A percentile compares a stretch with the other conserved stretches of the same genome.
Conservation (phyloP, 2,329 filamentous ascomycete genomes). For the Botrytis paeoniae region DNA sequence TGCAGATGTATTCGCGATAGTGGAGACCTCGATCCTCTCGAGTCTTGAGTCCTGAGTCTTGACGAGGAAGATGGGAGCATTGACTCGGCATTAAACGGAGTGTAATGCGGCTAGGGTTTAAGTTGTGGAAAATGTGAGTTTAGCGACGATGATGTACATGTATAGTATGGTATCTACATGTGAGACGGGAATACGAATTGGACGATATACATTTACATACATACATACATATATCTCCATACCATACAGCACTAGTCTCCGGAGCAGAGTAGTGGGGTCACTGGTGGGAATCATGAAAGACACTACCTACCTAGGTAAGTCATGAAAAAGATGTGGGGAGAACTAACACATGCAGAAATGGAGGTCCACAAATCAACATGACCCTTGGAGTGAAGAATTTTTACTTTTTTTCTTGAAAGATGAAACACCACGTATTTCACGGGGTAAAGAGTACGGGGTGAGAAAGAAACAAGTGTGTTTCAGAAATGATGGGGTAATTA, state of each 20-base stretch:
- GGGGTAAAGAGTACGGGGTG: background rate
- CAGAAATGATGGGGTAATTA: conserved; percentile 3
- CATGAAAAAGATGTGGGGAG: background rate
- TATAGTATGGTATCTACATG: background rate
- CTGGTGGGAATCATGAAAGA: background rate
- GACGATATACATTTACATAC: background rate
- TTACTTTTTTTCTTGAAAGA: background rate
- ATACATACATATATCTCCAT: background rate
- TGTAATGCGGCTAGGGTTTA: background rate
- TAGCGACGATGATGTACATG: conserved; percentile 1
- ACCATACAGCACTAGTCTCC: background rate
- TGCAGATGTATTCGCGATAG: conserved; percentile 8
- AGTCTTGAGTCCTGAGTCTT: background rate
- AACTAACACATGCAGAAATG: background rate
- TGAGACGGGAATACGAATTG: background rate
- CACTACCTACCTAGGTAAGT: background rate
- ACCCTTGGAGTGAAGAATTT: conserved; percentile 1
- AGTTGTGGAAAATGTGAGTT: background rate
- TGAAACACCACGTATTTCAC: conserved; percentile 17
- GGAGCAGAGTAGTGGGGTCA: background rate
- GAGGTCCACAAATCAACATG: background rate
- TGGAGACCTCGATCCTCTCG: background rate
- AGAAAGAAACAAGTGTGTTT: background rate
- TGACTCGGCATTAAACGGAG: conserved; percentile 1
- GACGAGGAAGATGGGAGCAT: conserved; percentile 1